Evolutionary conservation across 257 asterid genomes (phyloP), one percentile per base, ranked within the genome.

Genomic region (Avicennia marina): DNA sequence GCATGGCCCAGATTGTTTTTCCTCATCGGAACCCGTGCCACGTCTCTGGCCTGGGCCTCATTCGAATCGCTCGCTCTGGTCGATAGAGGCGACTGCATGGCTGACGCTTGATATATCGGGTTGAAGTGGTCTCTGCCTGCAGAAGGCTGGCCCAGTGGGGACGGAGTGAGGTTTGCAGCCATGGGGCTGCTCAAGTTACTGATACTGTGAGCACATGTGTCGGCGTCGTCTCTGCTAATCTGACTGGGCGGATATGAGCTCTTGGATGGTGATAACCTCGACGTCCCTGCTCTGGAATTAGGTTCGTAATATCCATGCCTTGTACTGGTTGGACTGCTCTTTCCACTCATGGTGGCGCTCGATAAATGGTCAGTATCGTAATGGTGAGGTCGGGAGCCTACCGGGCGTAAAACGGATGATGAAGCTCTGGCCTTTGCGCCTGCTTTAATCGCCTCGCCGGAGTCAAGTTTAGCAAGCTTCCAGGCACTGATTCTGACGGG

Each of bases 351-450:
- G 4, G 81, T 79, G 50, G 85, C 66, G 69, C 80, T 75, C 11
- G 94, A 85, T 16, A 79, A 54, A 22, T 79, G 72, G 69, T 83
- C 96, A 0, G 76, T 71, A 3, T 83, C 88, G 12, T 79, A 70
- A 11, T 59, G 78, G 53, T 80, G 86, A 33, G 83, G 78, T 53
- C 75, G 69, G 24, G 88, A 71, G n/a, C 84, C 70, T 3, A 87
- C 21, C 0, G 98, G 96, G 11, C 95, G 95, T 41, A 91, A 62
- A 3, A 91, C 90, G 17, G 98, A 91, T 0, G 98, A 91, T 1
- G 96, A 85, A 42, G 98, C 96, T 68, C 96, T 64, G 51, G 98
- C 98, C 76, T 81, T 91, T 1, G 89, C 96, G 22, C 95, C 95
- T 0, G 98, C 98, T 69, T 81, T 88, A 31, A 85, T 73, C 2